Base-by-base conservation (phyloP, 2,329 filamentous ascomycete species). In the Teratosphaeria nubilosa region DNA sequence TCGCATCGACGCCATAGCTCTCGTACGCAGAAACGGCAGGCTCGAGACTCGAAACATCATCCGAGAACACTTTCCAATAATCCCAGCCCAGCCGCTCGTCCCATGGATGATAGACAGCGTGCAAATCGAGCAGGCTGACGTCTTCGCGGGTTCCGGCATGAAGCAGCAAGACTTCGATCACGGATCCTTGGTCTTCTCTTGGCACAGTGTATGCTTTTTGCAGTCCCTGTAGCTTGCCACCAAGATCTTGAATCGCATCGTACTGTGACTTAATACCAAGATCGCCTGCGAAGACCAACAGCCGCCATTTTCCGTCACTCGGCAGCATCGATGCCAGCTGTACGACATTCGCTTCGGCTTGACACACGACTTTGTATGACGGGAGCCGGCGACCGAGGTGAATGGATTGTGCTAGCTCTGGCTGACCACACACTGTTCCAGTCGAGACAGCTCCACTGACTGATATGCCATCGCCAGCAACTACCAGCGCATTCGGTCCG, bases 281-380 rank as follows among this genome's bases (percentile, higher is more conserved):
- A 37, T 61, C 54, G 1, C 62, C 62, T 11, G 58, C 57, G 48
- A 66, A 66, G 27, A 63, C 56, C 32, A 64, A 51, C 13, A 66
- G 31, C 30, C 63, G 55, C 64, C 64, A 66, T 22, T 32, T 25
- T 3, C 63, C 64, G 32, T 63, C 60, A 13, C 52, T 58, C 2
- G 60, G 58, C n/a, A 65, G 58, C 14, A 60, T 31, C 9, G 64
- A 53, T 13, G 25, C 51, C 5, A 62, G 45, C 51, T 27, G 60
- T 7, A 50, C 41, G n/a, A 41, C 37, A 32, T 41, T 54, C 1
- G 32, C 53, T 27, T 55, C 60, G n/a, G 53, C 45, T 41, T 65
- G 62, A 45, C 54, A 59, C 22, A 59, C 57, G 31, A 66, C 54
- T 9, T 53, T 45, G 4, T 53, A 51, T 16, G 58, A 58, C 9